Evolutionary conservation across 2,329 filamentous ascomycete species (phyloP).

Genomic region (Verticillium isaacii): DNA sequence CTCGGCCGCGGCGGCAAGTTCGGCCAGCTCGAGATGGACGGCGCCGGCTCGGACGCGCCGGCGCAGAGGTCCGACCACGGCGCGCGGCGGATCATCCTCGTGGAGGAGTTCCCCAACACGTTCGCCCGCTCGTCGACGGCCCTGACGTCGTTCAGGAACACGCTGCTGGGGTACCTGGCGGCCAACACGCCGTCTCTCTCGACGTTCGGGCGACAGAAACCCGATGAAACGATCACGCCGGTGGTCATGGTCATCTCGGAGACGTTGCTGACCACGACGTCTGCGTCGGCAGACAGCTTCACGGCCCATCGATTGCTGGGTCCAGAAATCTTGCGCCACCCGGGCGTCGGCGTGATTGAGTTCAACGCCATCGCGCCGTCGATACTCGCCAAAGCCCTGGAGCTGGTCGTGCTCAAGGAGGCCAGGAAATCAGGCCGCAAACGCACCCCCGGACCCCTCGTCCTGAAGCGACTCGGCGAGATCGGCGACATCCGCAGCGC

Average conservation of each 20-base stretch:
- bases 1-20: constrained; percentile 77
- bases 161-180: constrained; percentile 71
- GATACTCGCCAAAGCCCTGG: constrained; percentile 77
- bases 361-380: constrained; percentile 92
- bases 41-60: constrained; percentile 17
- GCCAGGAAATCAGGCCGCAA: constrained; percentile 70
- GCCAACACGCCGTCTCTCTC: constrained; percentile 56
- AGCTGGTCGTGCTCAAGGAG: constrained; percentile 79
- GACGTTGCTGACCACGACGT: constrained; percentile 79
- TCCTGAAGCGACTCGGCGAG: constrained; percentile 76
- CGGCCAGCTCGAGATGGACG: constrained; percentile 56
- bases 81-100: constrained; percentile 56
- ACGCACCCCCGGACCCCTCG: constrained; percentile 70
- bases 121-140: constrained; percentile 61
- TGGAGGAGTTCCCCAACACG: constrained; percentile 80
- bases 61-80: constrained; percentile 16
- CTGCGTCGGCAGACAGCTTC: constrained; percentile 82
- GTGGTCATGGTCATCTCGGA: constrained; percentile 90
- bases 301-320: constrained; percentile 88
- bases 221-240: constrained; percentile 53
- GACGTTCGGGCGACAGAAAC: constrained; percentile 36
- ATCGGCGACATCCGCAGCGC: constrained; percentile 90
- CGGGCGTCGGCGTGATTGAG: constrained; percentile 73
- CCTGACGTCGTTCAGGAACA: constrained; percentile 67
- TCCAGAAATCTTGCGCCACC: constrained; percentile 77